Base-by-base conservation (phyloP, 306 rosid species). In the Hippophae gyantsensis region DNA sequence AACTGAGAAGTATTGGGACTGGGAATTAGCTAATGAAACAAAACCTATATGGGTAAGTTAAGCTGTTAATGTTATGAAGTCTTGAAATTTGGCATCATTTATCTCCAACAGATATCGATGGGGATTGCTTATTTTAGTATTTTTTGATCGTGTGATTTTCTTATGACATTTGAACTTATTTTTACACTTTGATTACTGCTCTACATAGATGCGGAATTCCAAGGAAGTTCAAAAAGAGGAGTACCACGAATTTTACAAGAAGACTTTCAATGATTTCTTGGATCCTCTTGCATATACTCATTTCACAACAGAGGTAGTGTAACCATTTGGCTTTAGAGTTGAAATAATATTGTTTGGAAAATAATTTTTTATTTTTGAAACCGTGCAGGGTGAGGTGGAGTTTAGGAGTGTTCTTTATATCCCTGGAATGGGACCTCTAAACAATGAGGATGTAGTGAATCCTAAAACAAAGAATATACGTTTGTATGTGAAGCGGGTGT, bases 1-100 rank as follows among this genome's bases (percentile, higher is more conserved):
- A 74, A 93, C 97, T 48, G 99, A 88, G 76, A 93, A 93, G 74
- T 93, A 86, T 66, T 88, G 95, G 99, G 99, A 93, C 75, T 93
- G 97, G 99, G 99, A 86, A 74, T 72, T 93, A 69, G 78, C 88
- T 65, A 93, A 93, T 62, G 97, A 88, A 73, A 88, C 99, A 45
- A 88, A 93, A 77, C 97, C 99, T 68, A 82, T 93, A 60, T 93
- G 99, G 99, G 99, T 88, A 76, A 82, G 99, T 80, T 27, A 6
- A 10, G 63, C 18, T 56, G 32, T 73, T 26, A 64, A 47, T 51
- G 61, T 69, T 64, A 43, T 41, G 50, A 49, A 54, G 14, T 56
- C 38, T 32, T 53, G 51, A 43, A 3, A 44, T 23, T 5, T 4
- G 53, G 23, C 6, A 49, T 13, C 7, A 6, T 5, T 12, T 49